Base-by-base conservation (phyloP, 1,139 yeast genomes). In the Yarrowia galli region DNA sequence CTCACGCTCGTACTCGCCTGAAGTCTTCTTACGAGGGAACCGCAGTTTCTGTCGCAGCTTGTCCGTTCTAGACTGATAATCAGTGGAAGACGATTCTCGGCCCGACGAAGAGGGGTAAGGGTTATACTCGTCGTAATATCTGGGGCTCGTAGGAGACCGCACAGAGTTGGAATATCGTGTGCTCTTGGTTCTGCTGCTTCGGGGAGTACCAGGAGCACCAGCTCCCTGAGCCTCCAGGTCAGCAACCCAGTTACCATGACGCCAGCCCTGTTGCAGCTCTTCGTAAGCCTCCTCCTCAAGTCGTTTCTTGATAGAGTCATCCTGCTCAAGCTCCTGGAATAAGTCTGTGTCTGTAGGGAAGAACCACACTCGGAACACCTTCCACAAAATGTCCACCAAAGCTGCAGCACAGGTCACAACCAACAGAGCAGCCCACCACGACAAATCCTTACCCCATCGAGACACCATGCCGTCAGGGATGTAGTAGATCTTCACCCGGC, bases 401-500 rank as follows among this genome's bases (percentile, higher is more conserved):
- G 90, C 72, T 1, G 93, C 89, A 36, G 75, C 69, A 9, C 75
- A 73, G 66, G 90, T 78, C 0, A 86, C 80, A 7, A 83, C 77
- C 16, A 89, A 75, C 42, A 91, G 79, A 0, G 91, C 78, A 0
- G 92, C 90, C 99, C 99, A 95, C 87, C 95, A 95, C 1, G 91
- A 83, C 25, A 82, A 77, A 75, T 95, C 98, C 25, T 73, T 79
- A 15, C 99, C 99, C 81, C 92, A 92, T 61, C 85, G 85, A 68
- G 84, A 78, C 67, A 84, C 79, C 64, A 95, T 81, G 0, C 95
- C 96, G 71, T 85, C 83, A 15, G 84, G 82, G 5, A 91, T 98
- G 76, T 85, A 90, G 76, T 87, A 95, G 22, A 91, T 90, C 65
- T 86, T 80, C 1, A 87, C 82, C 0, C 86, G 84, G 69, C 84